Base-by-base conservation (phyloP, 2,329 filamentous ascomycete genomes). In the Colletotrichum zoysiae region DNA sequence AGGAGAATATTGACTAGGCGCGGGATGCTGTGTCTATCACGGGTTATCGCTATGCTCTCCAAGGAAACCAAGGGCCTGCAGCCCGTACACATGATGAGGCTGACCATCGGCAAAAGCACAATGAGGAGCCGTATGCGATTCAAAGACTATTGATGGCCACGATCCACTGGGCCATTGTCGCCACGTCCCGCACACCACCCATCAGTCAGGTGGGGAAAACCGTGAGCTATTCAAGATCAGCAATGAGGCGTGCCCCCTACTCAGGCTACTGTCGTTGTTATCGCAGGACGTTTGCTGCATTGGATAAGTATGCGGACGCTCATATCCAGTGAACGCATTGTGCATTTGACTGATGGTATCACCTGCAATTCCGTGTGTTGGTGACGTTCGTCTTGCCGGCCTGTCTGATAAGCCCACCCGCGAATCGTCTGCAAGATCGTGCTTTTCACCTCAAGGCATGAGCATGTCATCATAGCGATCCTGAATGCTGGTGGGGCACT, bases 121-220 rank as follows among this genome's bases (percentile, higher is more conserved):
- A 8, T 4, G 42, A 16, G 40, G 38, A n/a, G 56, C 30, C 18
- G 42, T 33, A 40, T n/a, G 18, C n/a, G 44, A 53, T 60, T 56
- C 58, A 20, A 66, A 66, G 7, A 50, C 18, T 56, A 30, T 64
- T 46, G 53, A 60, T 58, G 51, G n/a, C 35, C 33, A 69, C 7
- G 59, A 48, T 46, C 51, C 62, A 57, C 51, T 46, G 56, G 56
- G 14, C 18, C n/a, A 12, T 33, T 33, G 3, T 70, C 44, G 65
- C 69, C 69, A 71, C 69, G 30, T 53, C 66, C 44, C 44, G 46
- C 51, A 40, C 44, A 30, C 51, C 63, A 67, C 30, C 38, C n/a
- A 48, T 50, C 16, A 16, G 30, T 26, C 42, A 50, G 57, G 38
- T 68, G 65, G 65, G 59, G 59, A 23, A 50, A 48, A 12, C 59